These are phyloP conservation scores for Pythium insidiosum DNA, from an alignment of 352 stramenopile genomes.

Conservation along the genomic window DNA sequence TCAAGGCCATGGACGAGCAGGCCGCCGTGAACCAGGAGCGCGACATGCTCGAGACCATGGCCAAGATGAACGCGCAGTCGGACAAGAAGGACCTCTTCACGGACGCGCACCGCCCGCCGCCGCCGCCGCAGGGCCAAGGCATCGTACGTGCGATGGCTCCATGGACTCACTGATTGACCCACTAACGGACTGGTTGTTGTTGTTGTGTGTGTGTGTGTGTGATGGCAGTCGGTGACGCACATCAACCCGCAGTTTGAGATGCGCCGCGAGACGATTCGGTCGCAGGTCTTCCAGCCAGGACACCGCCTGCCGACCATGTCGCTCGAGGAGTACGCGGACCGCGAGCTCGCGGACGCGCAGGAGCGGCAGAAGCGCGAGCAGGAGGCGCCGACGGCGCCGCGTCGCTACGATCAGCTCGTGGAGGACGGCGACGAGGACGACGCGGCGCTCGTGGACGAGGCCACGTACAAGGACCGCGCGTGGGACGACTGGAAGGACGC, in stretches of 20 bases:
- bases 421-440: conserved; percentile 95
- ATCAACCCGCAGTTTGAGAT: conserved; percentile 85
- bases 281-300: conserved; percentile 91
- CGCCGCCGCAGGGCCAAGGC: conserved; percentile 55
- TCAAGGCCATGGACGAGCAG: conserved; percentile 80
- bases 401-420: conserved; percentile 91
- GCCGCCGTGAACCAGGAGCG: conserved; percentile 55
- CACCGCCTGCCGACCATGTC: conserved; percentile 95
- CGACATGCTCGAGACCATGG: conserved; percentile 83
- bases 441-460: conserved; percentile 86
- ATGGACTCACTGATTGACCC: too few relatives aligned
- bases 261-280: conserved; percentile 79
- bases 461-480: conserved; percentile 88
- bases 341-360: conserved; percentile 82
- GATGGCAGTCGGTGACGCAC: conserved; percentile 60
- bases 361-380: conserved; percentile 71
- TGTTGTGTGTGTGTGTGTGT: conserved; percentile 3
- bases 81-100: conserved; percentile 59
- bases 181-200: too few relatives aligned
- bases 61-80: conserved; percentile 63
- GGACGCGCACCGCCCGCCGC: conserved; percentile 50
- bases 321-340: conserved; percentile 90
- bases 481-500: conserved; percentile 98
- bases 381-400: conserved; percentile 42
- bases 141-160: conserved; percentile 48